These are phyloP conservation scores for Brassica nigra DNA, from an alignment of 345 rosid genomes.

Conservation along the genomic window DNA sequence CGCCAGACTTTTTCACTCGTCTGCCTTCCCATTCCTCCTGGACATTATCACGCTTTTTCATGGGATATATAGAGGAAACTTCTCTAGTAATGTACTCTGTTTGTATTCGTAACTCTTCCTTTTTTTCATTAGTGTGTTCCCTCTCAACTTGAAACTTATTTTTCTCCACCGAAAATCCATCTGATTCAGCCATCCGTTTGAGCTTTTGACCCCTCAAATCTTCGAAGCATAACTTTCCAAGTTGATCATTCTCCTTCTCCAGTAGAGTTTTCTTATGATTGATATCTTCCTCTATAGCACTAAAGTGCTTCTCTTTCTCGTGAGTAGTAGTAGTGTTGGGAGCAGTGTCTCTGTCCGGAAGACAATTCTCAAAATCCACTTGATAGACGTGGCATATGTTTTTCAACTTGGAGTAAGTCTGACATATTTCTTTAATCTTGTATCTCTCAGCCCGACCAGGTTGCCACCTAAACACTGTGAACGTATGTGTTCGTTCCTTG, in stretches of 20 bases:
- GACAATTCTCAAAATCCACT: not conserved
- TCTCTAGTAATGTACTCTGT: conserved; percentile 56
- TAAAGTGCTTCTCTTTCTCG: conserved; percentile 57
- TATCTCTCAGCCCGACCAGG: not conserved
- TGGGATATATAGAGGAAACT: conserved; percentile 61
- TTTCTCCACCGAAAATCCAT: conserved; percentile 69
- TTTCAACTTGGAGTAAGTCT: not conserved
- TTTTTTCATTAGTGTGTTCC: conserved; percentile 86
- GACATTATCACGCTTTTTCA: conserved; percentile 72
- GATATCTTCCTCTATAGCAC: conserved; percentile 54
- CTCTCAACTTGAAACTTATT: conserved; percentile 82
- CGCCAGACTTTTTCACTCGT: too few species aligned
- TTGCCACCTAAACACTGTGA: not conserved
- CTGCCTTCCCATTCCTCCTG: conserved; percentile 56
- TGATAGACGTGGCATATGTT: not conserved
- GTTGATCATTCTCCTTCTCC: conserved; percentile 64
- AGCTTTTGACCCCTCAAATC: conserved; percentile 71
- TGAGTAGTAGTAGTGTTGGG: conserved; percentile 28
- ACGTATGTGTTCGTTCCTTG: not conserved
- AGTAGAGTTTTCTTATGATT: conserved; percentile 47
- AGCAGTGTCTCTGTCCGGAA: not conserved
- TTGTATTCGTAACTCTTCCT: conserved; percentile 68
- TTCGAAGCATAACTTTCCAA: conserved; percentile 59
- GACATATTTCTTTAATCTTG: not conserved
- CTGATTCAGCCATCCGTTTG: conserved; percentile 74